These are phyloP conservation scores for Leavenworthia alabamica DNA, from an alignment of 345 rosid species.

Conservation along the genomic window DNA sequence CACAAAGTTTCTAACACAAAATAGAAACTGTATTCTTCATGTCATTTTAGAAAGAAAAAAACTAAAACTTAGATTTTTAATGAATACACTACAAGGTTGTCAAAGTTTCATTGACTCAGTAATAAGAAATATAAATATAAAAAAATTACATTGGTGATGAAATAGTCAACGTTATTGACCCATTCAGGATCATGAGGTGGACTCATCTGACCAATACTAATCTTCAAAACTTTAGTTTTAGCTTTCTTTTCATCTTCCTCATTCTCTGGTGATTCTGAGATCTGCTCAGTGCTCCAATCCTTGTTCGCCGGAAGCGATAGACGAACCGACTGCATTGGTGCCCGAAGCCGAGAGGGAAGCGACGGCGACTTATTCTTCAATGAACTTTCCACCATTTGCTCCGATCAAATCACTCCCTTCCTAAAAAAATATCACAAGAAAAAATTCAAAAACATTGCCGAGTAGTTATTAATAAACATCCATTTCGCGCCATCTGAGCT, in stretches of 20 bases:
- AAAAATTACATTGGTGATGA: constrained; percentile 53
- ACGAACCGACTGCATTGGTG: constrained; percentile 50
- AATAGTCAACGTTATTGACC: constrained; percentile 56
- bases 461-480: background rate
- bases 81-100: background rate
- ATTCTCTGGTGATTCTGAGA: background rate
- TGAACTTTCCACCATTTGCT: constrained; percentile 52
- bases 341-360: constrained; percentile 61
- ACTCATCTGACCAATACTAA: background rate
- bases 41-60: background rate
- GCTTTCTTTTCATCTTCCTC: too few relatives aligned
- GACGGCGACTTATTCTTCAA: constrained; percentile 68
- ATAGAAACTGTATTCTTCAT: background rate
- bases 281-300: constrained; percentile 37
- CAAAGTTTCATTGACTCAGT: background rate
- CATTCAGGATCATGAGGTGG: constrained; percentile 26
- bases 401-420: too few relatives aligned
- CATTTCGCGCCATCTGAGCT: background rate
- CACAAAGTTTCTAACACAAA: constrained; percentile 51
- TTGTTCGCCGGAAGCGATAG: constrained; percentile 49
- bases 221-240: too few relatives aligned
- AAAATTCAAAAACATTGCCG: too few relatives aligned
- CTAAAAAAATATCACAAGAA: too few relatives aligned
- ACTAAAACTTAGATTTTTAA: background rate
- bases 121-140: background rate